Evolutionary conservation across 352 stramenopile genomes (phyloP), one percentile per base, ranked within the genome.

Genomic region (Phytophthora sp.): DNA sequence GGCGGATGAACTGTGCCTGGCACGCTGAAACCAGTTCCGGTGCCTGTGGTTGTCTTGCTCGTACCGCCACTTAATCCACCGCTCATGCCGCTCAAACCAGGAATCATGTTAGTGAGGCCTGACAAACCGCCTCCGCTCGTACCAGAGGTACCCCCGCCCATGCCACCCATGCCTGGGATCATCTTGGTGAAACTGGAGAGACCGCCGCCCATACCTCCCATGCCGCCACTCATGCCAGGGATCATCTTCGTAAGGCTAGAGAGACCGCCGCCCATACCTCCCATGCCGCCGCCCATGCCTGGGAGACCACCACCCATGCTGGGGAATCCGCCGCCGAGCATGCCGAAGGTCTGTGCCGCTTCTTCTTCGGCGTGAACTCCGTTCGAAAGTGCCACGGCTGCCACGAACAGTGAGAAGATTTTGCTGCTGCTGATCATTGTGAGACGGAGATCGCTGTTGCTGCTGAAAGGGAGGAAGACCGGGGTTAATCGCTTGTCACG

Each of bases 111-210:
- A 4, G 15, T 36, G 24, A 51, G 27, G 16, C 45, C 26, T 6
- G 45, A 53, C 26, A 53, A 12, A 53, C 45, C 45, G 6, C 38
- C 38, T 24, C 45, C 45, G 26, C 45, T 38, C 11, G 45, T 53
- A 16, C 45, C 45, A n/a, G 45, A 53, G 45, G 45, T 53, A 29
- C 45, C 45, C 4, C 45, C 45, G 5, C 26, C 45, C 45, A 45
- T 45, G 38, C 38, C 38, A 24, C 38, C 38, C 38, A 51, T 51
- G 44, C 44, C 44, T 51, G 45, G 45, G 4, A 57, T 46, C 50
- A 57, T 57, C 4, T 31, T 57, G 21, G 21, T 46, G 50, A 57
- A 21, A 33, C 50, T 26, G 21, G 46, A 55, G 27, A 57, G 21
- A 55, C 47, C 46, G 18, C 29, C 46, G 18, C 46, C 7, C 6